phyloP scores from a whole-genome alignment of 78 protist genomes.

The Anaeramoeba flamelloides region DNA sequence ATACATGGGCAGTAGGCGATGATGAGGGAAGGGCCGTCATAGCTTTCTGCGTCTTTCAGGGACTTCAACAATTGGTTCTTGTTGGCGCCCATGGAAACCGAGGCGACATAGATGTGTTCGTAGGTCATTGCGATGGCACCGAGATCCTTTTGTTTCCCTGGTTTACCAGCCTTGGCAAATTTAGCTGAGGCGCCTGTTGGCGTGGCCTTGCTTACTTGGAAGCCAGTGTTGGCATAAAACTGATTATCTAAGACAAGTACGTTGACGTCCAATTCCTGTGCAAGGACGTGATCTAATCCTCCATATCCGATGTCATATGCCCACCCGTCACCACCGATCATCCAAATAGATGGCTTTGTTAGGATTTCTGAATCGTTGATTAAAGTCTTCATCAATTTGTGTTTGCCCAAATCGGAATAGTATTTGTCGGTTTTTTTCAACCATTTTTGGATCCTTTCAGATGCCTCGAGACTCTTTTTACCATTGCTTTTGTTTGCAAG shows the following conservation, averaged over 20 bases:
- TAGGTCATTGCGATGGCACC: conserved; percentile 51
- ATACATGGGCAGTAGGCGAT: conserved; percentile 14
- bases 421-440: too few species aligned
- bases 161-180: conserved; percentile 39
- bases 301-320: conserved; percentile 51
- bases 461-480: too few species aligned
- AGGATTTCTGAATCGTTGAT: neutral
- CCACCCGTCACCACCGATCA: conserved; percentile 65
- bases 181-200: conserved; percentile 21
- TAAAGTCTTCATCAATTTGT: too few species aligned
- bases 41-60: conserved; percentile 23
- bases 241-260: conserved; percentile 52
- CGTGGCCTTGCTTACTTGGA: conserved; percentile 37
- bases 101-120: conserved; percentile 58
- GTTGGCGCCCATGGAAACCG: conserved; percentile 27
- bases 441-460: too few species aligned
- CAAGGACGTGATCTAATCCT: conserved; percentile 59
- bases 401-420: too few species aligned
- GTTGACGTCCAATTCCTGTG: conserved; percentile 44
- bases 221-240: conserved; percentile 46
- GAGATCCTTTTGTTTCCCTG: conserved; percentile 37
- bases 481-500: too few species aligned
- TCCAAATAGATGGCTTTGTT: conserved; percentile 27
- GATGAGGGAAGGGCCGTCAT: conserved; percentile 16
- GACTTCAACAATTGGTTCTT: conserved; percentile 17